Base-by-base conservation (phyloP, 2,329 filamentous ascomycete genomes). In the Exophiala sp. region DNA sequence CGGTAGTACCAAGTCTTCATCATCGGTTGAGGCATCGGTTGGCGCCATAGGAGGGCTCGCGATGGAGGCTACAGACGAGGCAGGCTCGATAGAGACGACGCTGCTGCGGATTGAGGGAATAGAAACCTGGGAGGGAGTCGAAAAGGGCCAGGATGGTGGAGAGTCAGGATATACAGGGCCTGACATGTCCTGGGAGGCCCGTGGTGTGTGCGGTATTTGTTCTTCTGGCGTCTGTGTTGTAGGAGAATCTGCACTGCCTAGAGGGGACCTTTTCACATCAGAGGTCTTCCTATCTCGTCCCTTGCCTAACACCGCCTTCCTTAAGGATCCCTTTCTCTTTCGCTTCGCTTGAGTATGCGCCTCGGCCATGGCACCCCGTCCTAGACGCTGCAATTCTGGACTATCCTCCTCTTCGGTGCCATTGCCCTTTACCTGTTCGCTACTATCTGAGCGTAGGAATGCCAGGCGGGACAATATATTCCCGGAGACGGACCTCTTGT, bases 271-370 rank as follows among this genome's bases (percentile, higher is more conserved):
- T 67, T 69, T 48, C 81, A 81, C 58, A 71, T 77, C 62, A 4
- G 60, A 59, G 2, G 69, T 75, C 59, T 80, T 81, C 53, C 78
- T 75, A 65, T 79, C 81, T 47, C 76, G 80, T 54, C 84, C 83
- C 55, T 85, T 85, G 13, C 88, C 87, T 14, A 95, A 75, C 42
- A 95, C 73, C 9, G 87, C 88, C 68, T 95, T 95, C 52, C 90
- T 80, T 65, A 96, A 73, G 9, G 90, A 95, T 2, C 88, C 89
- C 64, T 86, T 86, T 52, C 90, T 80, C 61, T 83, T 82, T 40
- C 80, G 80, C 65, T 75, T 73, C 48, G 57, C 70, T 65, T 55
- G 72, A 4, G 47, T 64, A 54, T 73, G 75, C 21, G 71, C 73
- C 30, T 66, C 69, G 22, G 68, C 68, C 68, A 78, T 67, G 60